Evolutionary conservation across 139 green algal species (phyloP).

Genomic region (Haematococcus sp.): DNA sequence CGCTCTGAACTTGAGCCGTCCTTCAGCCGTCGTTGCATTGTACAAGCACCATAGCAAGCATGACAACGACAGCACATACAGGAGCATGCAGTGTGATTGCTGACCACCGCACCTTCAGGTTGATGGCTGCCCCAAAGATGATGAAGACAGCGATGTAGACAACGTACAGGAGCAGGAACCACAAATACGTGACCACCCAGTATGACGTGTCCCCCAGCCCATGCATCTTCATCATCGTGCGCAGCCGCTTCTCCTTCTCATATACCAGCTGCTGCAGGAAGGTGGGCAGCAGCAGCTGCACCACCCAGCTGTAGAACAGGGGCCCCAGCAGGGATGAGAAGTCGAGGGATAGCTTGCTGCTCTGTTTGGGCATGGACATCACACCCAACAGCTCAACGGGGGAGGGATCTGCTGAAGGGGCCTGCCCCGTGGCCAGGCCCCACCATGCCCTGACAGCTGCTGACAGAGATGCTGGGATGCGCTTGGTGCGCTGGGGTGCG

Average conservation of each 20-base stretch:
- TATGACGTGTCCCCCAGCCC: slow-evolving; percentile 70
- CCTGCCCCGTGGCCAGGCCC: not conserved
- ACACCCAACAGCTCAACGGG: slow-evolving; percentile 2
- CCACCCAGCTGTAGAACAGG: slow-evolving; percentile 79
- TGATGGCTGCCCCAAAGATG: slow-evolving; percentile 58
- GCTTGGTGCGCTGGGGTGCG: too few species aligned
- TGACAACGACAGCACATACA: too few species aligned
- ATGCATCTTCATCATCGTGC: slow-evolving; percentile 98
- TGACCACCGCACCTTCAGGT: slow-evolving; percentile 66
- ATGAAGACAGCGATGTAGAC: slow-evolving; percentile 85
- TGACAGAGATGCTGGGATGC: too few species aligned
- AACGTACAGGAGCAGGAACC: slow-evolving; percentile 72
- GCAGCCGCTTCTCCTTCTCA: slow-evolving; percentile 80
- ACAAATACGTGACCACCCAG: slow-evolving; percentile 60
- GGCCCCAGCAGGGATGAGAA: slow-evolving; percentile 73
- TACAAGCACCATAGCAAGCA: too few species aligned
- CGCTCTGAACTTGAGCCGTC: too few species aligned
- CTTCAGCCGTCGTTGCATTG: too few species aligned
- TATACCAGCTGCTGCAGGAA: slow-evolving; percentile 57
- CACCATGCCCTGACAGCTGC: not conserved
- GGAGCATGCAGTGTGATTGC: too few species aligned
- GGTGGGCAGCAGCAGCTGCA: slow-evolving; percentile 72
- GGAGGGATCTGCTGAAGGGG: not conserved
- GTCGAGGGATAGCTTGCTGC: slow-evolving; percentile 45
- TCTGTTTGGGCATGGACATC: not conserved